Conservation (phyloP, 495 filamentous ascomycete genomes). For the Collariella sp. region DNA sequence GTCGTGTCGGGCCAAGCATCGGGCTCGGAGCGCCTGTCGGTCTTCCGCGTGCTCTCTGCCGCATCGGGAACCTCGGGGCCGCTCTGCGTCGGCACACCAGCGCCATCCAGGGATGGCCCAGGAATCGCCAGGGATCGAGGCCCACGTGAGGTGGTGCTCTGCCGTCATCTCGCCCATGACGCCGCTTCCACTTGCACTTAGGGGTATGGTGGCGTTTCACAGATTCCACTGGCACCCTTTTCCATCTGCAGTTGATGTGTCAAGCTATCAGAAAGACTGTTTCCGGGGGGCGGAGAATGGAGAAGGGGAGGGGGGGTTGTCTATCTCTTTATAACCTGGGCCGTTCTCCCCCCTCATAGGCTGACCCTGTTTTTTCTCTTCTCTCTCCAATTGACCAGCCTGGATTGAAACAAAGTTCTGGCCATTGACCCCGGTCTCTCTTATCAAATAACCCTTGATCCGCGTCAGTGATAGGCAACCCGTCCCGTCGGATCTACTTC, state of each 20-base stretch:
- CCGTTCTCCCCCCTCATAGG: background rate
- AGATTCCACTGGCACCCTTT: background rate
- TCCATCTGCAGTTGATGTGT: background rate
- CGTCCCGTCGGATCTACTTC: background rate
- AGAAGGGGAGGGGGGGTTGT: background rate
- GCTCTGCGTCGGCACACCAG: constrained; percentile 18
- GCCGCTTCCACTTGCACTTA: constrained; percentile 58
- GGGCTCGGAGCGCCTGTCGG: background rate
- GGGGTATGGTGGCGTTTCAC: constrained; percentile 43
- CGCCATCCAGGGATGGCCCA: background rate
- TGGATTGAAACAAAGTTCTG: background rate
- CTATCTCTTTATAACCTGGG: background rate
- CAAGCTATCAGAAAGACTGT: no score
- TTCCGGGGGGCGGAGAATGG: no score
- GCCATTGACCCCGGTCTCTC: background rate
- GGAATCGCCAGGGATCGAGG: constrained; percentile 7
- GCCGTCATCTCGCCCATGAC: constrained; percentile 11
- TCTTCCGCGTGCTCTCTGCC: background rate
- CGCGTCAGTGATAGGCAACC: background rate
- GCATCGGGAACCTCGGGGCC: background rate
- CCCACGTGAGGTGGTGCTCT: constrained; percentile 15
- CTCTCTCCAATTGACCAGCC: background rate
- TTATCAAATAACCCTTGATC: background rate
- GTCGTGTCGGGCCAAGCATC: background rate
- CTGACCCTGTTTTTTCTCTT: background rate